A percentile compares a stretch with the other conserved stretches of the same genome.
Conservation (phyloP, 306 rosid genomes). For the Herpetospermum pedunculosum region DNA sequence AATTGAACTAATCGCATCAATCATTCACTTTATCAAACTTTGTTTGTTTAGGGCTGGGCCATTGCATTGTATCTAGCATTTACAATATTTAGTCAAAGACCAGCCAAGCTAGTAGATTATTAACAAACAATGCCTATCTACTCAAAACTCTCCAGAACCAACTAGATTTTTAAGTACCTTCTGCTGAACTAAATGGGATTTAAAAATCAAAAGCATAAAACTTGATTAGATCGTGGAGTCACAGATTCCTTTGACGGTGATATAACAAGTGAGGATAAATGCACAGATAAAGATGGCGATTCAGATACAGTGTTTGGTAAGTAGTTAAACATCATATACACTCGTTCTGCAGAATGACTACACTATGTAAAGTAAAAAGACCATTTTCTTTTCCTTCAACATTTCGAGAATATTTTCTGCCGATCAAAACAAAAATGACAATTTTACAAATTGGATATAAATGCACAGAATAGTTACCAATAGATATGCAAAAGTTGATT, state of each 20-base stretch:
- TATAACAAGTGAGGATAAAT: not conserved
- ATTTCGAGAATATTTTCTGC: not conserved
- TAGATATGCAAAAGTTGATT: not conserved
- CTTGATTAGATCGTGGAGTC: not conserved
- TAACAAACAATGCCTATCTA: not conserved
- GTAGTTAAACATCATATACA: not conserved
- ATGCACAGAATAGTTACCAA: not conserved
- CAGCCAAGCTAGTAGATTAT: not conserved
- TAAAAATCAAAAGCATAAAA: not conserved
- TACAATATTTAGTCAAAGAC: not conserved
- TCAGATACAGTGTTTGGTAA: not conserved
- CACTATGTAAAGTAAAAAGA: not conserved
- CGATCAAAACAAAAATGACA: not conserved
- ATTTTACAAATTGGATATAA: not conserved
- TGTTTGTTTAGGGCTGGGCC: not conserved
- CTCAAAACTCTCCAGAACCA: not conserved
- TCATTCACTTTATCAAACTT: not conserved
- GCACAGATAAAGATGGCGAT: not conserved
- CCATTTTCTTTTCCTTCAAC: not conserved
- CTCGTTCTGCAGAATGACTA: not conserved
- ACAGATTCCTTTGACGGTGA: not conserved
- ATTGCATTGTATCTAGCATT: not conserved
- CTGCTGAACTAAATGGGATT: not conserved
- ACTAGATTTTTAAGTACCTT: not conserved
- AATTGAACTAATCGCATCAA: not conserved